Conservation (phyloP, 2,329 filamentous ascomycete species). For the Aspergillus amoenus region DNA sequence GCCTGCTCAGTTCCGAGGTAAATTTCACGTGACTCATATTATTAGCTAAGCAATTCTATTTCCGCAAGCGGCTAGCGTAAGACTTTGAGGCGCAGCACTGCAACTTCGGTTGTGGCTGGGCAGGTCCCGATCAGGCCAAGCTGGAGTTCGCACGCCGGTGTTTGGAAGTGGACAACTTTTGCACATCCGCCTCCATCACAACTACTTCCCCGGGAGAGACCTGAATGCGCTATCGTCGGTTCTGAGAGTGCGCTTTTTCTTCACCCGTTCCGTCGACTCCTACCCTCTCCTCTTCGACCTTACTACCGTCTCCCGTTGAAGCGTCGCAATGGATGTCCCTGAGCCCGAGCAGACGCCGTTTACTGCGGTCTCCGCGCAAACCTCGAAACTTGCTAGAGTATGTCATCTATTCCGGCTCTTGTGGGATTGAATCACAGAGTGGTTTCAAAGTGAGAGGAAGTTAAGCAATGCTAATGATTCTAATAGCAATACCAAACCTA, state of each 20-base stretch:
- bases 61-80: not conserved
- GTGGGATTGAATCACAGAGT: not conserved
- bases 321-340: constrained; percentile 69
- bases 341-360: constrained; percentile 92
- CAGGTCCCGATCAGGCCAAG: constrained; percentile 11
- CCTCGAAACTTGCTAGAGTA: constrained; percentile 50
- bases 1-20: constrained; percentile 3
- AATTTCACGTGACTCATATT: not conserved
- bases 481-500: constrained; percentile 88
- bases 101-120: constrained; percentile 19
- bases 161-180: constrained; percentile 36
- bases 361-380: constrained; percentile 83
- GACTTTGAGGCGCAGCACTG: constrained; percentile 16
- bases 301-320: not conserved
- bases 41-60: not conserved
- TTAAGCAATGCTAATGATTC: constrained; percentile 11
- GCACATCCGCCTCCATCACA: constrained; percentile 15
- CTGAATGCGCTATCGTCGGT: not conserved
- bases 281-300: constrained; percentile 10
- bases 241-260: constrained; percentile 8
- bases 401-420: constrained; percentile 17
- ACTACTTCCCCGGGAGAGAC: not conserved
- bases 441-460: not conserved
- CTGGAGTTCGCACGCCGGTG: constrained; percentile 5
- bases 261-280: not conserved